Evolutionary conservation across 352 stramenopile genomes (phyloP), one percentile per base, ranked within the genome.

Genomic region (Pythium myriotylum): DNA sequence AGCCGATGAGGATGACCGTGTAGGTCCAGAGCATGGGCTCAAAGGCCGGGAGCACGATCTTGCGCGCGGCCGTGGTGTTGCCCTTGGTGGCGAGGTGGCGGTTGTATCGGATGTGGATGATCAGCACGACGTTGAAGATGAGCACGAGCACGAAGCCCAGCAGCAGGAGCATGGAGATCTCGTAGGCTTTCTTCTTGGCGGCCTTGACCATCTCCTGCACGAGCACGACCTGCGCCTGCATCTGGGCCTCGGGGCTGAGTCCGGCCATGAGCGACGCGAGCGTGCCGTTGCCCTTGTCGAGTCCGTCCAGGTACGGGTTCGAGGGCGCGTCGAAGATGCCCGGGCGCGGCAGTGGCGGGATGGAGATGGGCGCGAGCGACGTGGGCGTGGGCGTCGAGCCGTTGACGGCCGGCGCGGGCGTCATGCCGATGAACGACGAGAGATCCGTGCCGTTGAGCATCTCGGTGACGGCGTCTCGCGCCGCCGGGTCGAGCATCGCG

Each of bases 31-130:
- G 57, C 29, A 91, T 53, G 0, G 82, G 82, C 59, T 88, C 82
- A 54, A 89, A 89, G 4, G 80, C 78, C 12, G 82, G 82, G 29
- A 90, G 46, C 16, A 90, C 65, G 26, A 91, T 58, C 59, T 91
- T 91, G 37, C 79, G 65, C 1, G 79, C 63, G 5, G 81, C 81
- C 0, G 54, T 62, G 0, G 66, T 52, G 47, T 92, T 71, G 10
- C 83, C 78, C n/a, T 65, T 67, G 27, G 78, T 67, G 8, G 80
- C 83, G 4, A 78, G 65, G 35, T 79, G 67, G 17, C 83, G 78
- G 46, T 87, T 88, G 54, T 69, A 67, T 1, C 83, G 70, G 35
- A 92, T 62, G 60, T 88, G 89, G 3, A 54, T 12, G 35, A 88
- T 67, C 2, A 89, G 65, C 20, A 68, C 41, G 23, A 64, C 42